These are phyloP conservation scores for Achaetomiella virescens DNA, from an alignment of 495 filamentous ascomycete species.

Conservation along the genomic window DNA sequence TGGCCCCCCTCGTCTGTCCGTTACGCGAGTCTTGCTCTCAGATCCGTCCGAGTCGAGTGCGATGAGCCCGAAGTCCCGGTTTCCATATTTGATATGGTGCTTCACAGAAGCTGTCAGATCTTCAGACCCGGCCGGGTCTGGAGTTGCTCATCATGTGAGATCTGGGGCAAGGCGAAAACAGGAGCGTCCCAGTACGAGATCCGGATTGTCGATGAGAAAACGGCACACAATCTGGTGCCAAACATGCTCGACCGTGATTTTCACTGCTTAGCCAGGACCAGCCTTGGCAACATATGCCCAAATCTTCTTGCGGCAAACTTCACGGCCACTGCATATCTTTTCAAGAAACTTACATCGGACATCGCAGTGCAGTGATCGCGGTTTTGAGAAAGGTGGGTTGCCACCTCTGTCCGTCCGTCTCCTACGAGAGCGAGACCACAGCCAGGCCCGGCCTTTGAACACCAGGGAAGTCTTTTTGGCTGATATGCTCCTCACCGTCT, in stretches of 20 bases:
- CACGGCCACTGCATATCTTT: background rate
- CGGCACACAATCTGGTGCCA: constrained; percentile 28
- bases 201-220: constrained; percentile 30
- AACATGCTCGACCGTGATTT: constrained; percentile 35
- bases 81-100: background rate
- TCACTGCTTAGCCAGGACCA: constrained; percentile 22
- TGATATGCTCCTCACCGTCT: background rate
- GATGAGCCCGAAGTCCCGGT: background rate
- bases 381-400: constrained; percentile 22
- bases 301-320: constrained; percentile 9
- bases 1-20: background rate
- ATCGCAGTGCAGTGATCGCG: constrained; percentile 25
- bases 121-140: constrained; percentile 1
- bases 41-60: too few species aligned
- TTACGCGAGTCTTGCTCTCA: too few species aligned
- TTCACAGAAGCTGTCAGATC: background rate
- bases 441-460: constrained; percentile 9
- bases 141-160: constrained; percentile 15
- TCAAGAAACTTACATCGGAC: constrained; percentile 24
- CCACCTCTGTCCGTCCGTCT: constrained; percentile 7
- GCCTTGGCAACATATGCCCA: constrained; percentile 22
- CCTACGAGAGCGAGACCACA: constrained; percentile 7
- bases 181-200: constrained; percentile 18
- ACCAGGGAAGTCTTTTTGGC: background rate
- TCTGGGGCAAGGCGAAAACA: constrained; percentile 21